These are phyloP conservation scores for Verticillium klebahnii DNA, from an alignment of 2,329 filamentous ascomycete species.

Conservation along the genomic window DNA sequence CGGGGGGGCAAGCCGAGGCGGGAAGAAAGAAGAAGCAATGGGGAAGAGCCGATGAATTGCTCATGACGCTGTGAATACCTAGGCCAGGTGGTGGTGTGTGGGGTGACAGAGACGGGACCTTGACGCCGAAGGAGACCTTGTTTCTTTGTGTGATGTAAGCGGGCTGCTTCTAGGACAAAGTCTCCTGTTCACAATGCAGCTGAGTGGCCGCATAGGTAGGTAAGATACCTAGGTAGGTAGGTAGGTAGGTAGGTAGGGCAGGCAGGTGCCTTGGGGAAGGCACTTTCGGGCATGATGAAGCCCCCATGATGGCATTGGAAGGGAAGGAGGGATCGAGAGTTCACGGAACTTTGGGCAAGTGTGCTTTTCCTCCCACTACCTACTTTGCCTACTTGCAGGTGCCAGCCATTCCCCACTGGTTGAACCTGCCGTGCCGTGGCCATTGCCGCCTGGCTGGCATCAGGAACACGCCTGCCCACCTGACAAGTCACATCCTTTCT, in stretches of 20 bases:
- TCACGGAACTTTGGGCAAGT: too few species aligned
- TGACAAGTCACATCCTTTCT: not conserved
- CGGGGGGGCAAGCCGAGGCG: not conserved
- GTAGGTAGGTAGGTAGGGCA: too few species aligned
- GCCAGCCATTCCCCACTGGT: not conserved
- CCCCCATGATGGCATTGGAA: too few species aligned
- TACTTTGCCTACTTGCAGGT: not conserved
- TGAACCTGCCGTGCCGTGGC: not conserved
- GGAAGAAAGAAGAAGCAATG: not conserved
- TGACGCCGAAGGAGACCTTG: not conserved
- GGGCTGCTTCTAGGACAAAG: not conserved
- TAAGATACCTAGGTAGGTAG: not conserved
- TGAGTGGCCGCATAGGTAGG: not conserved
- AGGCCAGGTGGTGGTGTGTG: not conserved
- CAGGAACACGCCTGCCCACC: too few species aligned
- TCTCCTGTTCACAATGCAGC: not conserved
- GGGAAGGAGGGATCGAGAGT: too few species aligned
- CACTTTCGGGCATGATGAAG: too few species aligned
- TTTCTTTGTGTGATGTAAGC: not conserved
- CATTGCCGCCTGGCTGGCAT: not conserved
- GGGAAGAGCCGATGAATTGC: not conserved
- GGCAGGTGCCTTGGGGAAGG: too few species aligned
- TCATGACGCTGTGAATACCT: not conserved
- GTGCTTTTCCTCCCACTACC: too few species aligned
- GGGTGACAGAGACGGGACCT: not conserved